These are phyloP conservation scores for Chalaropsis thielavioides DNA, from an alignment of 2,329 filamentous ascomycete genomes.

Conservation along the genomic window DNA sequence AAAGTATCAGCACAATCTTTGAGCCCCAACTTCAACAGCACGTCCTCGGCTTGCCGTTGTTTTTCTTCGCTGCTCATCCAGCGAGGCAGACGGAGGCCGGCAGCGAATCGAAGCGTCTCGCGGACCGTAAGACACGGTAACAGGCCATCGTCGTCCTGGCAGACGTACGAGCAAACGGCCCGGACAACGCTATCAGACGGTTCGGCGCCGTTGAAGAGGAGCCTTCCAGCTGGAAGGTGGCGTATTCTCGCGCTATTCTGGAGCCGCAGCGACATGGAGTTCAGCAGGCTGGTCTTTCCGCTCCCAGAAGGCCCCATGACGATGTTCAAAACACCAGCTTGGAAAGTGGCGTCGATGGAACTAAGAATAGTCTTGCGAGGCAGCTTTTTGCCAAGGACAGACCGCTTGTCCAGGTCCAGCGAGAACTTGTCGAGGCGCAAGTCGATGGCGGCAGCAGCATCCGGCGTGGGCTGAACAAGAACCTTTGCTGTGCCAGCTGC, in stretches of 20 bases:
- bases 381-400: constrained; percentile 35
- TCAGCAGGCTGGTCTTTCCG: constrained; percentile 62
- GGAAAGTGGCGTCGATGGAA: constrained; percentile 51
- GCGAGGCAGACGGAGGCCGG: constrained; percentile 52
- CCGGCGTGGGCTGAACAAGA: constrained; percentile 34
- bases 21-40: constrained; percentile 59
- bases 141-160: constrained; percentile 63
- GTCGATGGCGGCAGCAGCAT: constrained; percentile 46
- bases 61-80: constrained; percentile 59
- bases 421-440: constrained; percentile 51
- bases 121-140: constrained; percentile 61
- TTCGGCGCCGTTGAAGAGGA: constrained; percentile 55
- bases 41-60: constrained; percentile 50
- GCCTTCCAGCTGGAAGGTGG: constrained; percentile 46
- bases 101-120: constrained; percentile 58
- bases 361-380: constrained; percentile 48
- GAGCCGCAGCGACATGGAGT: constrained; percentile 55
- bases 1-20: constrained; percentile 67
- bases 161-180: constrained; percentile 62
- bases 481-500: constrained; percentile 60
- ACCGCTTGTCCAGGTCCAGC: constrained; percentile 48
- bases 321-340: constrained; percentile 54
- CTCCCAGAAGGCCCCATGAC: constrained; percentile 71
- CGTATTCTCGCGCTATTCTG: constrained; percentile 45
- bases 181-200: constrained; percentile 55